A percentile compares a stretch with the other conserved stretches of the same genome.
These are phyloP conservation scores for Pestalotiopsis fici DNA, from an alignment of 2,329 filamentous ascomycete genomes.

Conservation along the genomic window DNA sequence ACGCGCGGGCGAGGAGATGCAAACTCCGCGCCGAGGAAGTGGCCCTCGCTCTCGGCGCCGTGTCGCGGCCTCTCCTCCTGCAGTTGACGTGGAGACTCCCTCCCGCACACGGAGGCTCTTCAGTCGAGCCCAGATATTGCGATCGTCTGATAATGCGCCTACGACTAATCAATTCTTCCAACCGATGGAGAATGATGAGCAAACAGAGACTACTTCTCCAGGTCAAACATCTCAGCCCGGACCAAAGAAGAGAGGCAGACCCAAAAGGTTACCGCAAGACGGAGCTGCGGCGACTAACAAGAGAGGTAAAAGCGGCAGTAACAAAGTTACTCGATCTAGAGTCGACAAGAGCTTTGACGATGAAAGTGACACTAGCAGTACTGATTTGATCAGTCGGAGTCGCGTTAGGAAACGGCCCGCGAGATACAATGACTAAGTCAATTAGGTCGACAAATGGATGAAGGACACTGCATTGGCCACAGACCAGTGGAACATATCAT, in stretches of 20 bases:
- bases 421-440: constrained; percentile 26
- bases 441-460: neutral
- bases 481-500: too few species aligned
- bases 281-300: constrained; percentile 18
- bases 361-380: constrained; percentile 19
- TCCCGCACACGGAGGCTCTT: constrained; percentile 18
- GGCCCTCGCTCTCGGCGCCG: neutral
- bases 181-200: constrained; percentile 10
- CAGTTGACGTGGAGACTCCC: constrained; percentile 14
- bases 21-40: constrained; percentile 14
- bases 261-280: neutral
- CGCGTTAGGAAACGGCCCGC: constrained; percentile 21
- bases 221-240: constrained; percentile 10
- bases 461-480: too few species aligned
- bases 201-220: constrained; percentile 17
- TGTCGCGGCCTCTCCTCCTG: constrained; percentile 17
- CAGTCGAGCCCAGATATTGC: too few species aligned
- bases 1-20: too few species aligned
- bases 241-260: constrained; percentile 15
- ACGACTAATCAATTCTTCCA: constrained; percentile 10
- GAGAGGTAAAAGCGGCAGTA: constrained; percentile 10
- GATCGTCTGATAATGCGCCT: too few species aligned
- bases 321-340: constrained; percentile 15
- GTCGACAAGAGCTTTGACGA: constrained; percentile 5
- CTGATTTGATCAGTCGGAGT: constrained; percentile 19